A percentile compares a stretch with the other conserved stretches of the same genome.
Evolutionary conservation across 305 asterid species (phyloP).

Genomic region (Rubia occidens): DNA sequence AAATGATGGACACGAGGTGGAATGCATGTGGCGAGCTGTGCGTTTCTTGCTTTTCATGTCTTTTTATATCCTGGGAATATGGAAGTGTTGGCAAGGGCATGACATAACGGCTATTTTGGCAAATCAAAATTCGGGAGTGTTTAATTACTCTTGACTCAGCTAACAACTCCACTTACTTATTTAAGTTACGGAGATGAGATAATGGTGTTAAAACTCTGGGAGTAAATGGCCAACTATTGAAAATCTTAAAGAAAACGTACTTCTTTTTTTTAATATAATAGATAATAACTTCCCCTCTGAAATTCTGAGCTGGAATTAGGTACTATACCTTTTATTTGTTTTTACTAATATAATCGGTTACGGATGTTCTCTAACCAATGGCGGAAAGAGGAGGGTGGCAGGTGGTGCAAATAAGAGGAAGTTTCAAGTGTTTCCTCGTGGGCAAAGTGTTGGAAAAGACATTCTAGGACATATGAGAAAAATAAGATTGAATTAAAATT

Average conservation of each 20-base stretch:
- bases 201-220: background rate
- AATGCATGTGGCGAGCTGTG: conserved; percentile 1
- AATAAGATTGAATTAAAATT: too few species aligned
- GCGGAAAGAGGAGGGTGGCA: too few species aligned
- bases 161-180: background rate
- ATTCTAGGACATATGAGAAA: too few species aligned
- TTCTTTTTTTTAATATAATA: too few species aligned
- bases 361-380: too few species aligned
- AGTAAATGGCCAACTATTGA: background rate
- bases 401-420: too few species aligned
- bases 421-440: too few species aligned
- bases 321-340: too few species aligned
- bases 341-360: too few species aligned
- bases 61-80: background rate
- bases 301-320: background rate
- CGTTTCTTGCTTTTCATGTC: background rate
- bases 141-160: background rate
- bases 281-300: background rate
- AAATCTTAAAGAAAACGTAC: background rate
- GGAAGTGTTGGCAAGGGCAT: background rate
- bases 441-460: too few species aligned
- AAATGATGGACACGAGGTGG: background rate
- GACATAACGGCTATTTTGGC: background rate
- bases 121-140: background rate
- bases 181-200: background rate